phyloP scores from a whole-genome alignment of 495 filamentous ascomycete genomes.

The Gamarada debralockiae region DNA sequence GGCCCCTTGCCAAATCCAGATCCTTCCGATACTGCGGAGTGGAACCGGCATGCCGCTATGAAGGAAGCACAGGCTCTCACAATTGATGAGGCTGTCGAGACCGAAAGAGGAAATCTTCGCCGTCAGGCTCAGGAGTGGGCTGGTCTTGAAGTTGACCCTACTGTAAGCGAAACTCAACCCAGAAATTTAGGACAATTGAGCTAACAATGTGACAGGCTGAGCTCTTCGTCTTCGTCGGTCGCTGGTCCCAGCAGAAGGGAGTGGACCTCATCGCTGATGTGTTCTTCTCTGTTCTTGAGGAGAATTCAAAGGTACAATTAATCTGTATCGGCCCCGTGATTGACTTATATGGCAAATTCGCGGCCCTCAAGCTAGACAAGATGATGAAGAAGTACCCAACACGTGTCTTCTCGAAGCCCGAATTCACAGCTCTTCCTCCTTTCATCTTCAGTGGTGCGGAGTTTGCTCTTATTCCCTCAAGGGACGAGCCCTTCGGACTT shows the following conservation, averaged over 20 bases:
- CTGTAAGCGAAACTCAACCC: no score
- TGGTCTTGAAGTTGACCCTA: conserved; percentile 57
- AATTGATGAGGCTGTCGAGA: conserved; percentile 57
- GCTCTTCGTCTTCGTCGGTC: conserved; percentile 73
- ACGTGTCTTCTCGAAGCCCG: conserved; percentile 69
- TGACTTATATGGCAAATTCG: conserved; percentile 76
- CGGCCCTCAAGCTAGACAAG: conserved; percentile 69
- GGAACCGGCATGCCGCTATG: conserved; percentile 45
- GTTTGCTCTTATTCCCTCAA: conserved; percentile 73
- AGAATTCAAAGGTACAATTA: conserved; percentile 63
- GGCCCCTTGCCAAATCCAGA: conserved; percentile 73
- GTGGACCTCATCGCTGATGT: conserved; percentile 76
- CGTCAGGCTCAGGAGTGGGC: conserved; percentile 77
- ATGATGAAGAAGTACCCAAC: no score
- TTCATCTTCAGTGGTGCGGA: conserved; percentile 80
- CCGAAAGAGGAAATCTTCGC: conserved; percentile 50
- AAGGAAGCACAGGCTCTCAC: conserved; percentile 34
- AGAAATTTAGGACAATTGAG: no score
- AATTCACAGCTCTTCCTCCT: conserved; percentile 70
- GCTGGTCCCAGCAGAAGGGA: conserved; percentile 78
- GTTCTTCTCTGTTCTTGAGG: conserved; percentile 65
- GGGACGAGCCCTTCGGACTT: conserved; percentile 78
- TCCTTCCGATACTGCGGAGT: conserved; percentile 68
- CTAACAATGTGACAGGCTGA: no score
- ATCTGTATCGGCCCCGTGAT: conserved; percentile 72